Conservation (phyloP, 805 yeast species). For the Metahyphopichia silvanorum region DNA sequence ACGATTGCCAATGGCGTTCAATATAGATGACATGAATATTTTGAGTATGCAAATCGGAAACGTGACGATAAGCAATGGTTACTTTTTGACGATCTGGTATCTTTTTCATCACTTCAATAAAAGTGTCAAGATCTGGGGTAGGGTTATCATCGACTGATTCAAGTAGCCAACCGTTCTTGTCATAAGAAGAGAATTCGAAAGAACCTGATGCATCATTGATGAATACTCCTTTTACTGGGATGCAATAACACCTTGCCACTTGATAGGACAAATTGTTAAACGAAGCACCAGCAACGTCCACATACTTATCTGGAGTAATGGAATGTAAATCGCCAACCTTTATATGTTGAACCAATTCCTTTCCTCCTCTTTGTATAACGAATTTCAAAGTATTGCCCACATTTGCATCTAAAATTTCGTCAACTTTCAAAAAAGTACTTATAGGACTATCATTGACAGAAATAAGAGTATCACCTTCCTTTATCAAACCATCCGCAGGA, state of each 20-base stretch:
- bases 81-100: slow-evolving; percentile 79
- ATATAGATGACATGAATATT: slow-evolving; percentile 62
- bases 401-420: slow-evolving; percentile 70
- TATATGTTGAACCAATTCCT: slow-evolving; percentile 47
- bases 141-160: slow-evolving; percentile 74
- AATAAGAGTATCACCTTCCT: slow-evolving; percentile 83
- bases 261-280: slow-evolving; percentile 86
- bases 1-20: slow-evolving; percentile 82
- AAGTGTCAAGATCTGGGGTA: slow-evolving; percentile 70
- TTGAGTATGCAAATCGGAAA: slow-evolving; percentile 77
- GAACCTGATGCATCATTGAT: slow-evolving; percentile 76
- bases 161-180: slow-evolving; percentile 74
- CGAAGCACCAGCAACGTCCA: slow-evolving; percentile 82
- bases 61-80: slow-evolving; percentile 67
- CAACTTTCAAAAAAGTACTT: slow-evolving; percentile 74
- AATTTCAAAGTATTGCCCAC: slow-evolving; percentile 59
- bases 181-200: slow-evolving; percentile 57
- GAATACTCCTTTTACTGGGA: slow-evolving; percentile 84
- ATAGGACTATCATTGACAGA: slow-evolving; percentile 66
- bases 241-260: slow-evolving; percentile 77
- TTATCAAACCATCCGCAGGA: slow-evolving; percentile 68
- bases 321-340: slow-evolving; percentile 72
- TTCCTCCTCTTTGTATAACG: slow-evolving; percentile 72
- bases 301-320: slow-evolving; percentile 78
- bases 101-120: slow-evolving; percentile 70